These are phyloP conservation scores for Mycena haematopus DNA, from an alignment of 768 basidiomycete genomes.

Conservation along the genomic window DNA sequence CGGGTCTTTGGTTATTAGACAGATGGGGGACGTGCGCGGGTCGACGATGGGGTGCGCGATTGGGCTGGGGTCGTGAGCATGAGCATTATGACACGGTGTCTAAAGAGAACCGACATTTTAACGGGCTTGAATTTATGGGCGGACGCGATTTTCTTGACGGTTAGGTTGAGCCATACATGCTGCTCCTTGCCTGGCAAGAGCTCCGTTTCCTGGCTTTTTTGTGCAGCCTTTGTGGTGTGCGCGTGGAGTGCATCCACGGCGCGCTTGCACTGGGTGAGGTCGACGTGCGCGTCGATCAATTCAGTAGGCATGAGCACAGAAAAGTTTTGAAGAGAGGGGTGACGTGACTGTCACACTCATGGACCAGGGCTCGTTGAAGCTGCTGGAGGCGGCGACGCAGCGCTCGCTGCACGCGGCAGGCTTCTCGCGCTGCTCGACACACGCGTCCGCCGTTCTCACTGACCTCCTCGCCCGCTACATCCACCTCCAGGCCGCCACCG, in stretches of 20 bases:
- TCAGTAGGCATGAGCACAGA: too few species aligned
- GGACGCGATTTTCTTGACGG: slow-evolving; percentile 82
- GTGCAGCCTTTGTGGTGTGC: slow-evolving; percentile 69
- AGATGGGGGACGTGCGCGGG: slow-evolving; percentile 80
- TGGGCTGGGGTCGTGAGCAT: slow-evolving; percentile 49
- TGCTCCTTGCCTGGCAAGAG: slow-evolving; percentile 82
- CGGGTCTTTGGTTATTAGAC: slow-evolving; percentile 94
- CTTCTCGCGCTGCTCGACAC: slow-evolving; percentile 78
- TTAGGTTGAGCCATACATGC: slow-evolving; percentile 86
- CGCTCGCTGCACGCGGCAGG: slow-evolving; percentile 78
- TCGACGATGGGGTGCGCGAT: slow-evolving; percentile 84
- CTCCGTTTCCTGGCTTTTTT: slow-evolving; percentile 73
- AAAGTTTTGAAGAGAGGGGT: background rate
- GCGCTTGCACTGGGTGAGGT: slow-evolving; percentile 71
- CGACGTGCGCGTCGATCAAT: slow-evolving; percentile 76
- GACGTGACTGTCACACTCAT: slow-evolving; percentile 35
- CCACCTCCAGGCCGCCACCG: slow-evolving; percentile 65
- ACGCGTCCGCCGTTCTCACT: slow-evolving; percentile 73
- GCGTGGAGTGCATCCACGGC: slow-evolving; percentile 82
- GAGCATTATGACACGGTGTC: background rate
- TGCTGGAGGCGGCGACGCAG: slow-evolving; percentile 71
- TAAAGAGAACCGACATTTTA: slow-evolving; percentile 62
- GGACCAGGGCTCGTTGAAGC: slow-evolving; percentile 61
- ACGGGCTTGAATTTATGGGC: slow-evolving; percentile 80
- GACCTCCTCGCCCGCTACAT: slow-evolving; percentile 82